Evolutionary conservation across 225 moss, liverwort and hornwort genomes (phyloP), one percentile per base, ranked within the genome.

Genomic region (Straminergon stramineum): DNA sequence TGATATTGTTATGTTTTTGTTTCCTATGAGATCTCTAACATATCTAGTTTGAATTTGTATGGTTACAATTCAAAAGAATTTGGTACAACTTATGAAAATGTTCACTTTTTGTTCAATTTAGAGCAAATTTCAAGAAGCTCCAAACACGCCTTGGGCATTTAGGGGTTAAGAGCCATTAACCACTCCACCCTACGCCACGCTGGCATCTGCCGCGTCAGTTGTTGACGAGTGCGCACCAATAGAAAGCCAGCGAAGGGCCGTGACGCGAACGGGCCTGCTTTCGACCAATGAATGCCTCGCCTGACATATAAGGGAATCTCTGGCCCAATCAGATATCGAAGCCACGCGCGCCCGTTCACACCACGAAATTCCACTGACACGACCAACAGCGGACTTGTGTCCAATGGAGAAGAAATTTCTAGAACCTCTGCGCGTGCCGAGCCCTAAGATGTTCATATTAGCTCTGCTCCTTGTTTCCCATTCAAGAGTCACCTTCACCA

Each of bases 231-330:
- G 39, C 7, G 17, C n/a, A 57, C 79, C 79, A 79, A 58, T 79
- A 27, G 27, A 2, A 7, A 57, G 26, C n/a, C 39, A 13, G 17
- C 0, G 1, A 26, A n/a, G 9, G 5, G 2, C 57, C 10, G 28
- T 79, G 79, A 79, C 79, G 58, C 79, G 79, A 58, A 39, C 58
- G 17, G 4, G 18, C 2, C 58, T 7, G 1, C 27, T 17, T 79
- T 27, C 58, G 1, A 28, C 79, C 79, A 79, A 79, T 79, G 2
- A 58, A 1, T 39, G 58, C 79, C 58, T 58, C 28, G 15, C 58
- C 79, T 79, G 79, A 58, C 79, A 28, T 7, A 27, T 17, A 79
- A 57, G 11, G 4, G 39, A 79, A 79, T 57, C 79, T 58, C 79
- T 58, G 4, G 39, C 0, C 79, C 79, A 79, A 79, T 79, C 58